A percentile compares a stretch with the other conserved stretches of the same genome.
Conservation (phyloP, 495 filamentous ascomycete genomes). For the Penicillium herquei region DNA sequence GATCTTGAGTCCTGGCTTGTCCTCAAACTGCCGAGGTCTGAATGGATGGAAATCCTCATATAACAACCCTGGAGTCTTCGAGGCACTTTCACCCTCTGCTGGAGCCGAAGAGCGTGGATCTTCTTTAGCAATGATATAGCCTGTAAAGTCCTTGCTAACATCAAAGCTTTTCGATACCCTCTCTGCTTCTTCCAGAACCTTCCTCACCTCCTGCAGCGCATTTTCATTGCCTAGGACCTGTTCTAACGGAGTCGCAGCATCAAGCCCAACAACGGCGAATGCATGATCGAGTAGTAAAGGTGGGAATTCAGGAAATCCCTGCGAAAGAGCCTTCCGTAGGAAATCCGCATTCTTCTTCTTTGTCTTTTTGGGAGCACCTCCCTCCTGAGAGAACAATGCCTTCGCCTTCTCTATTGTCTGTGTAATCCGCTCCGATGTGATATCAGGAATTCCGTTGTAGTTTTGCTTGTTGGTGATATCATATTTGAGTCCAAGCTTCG, state of each 20-base stretch:
- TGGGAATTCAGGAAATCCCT: constrained; percentile 81
- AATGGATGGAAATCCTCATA: constrained; percentile 98
- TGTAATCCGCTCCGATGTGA: constrained; percentile 70
- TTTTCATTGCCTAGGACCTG: constrained; percentile 65
- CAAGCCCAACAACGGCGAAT: constrained; percentile 64
- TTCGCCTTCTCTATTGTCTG: constrained; percentile 66
- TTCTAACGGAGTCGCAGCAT: constrained; percentile 61
- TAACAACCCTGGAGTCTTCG: constrained; percentile 52
- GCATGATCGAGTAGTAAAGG: constrained; percentile 86
- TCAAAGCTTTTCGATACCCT: constrained; percentile 45
- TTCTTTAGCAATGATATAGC: constrained; percentile 87
- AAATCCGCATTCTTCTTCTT: constrained; percentile 77
- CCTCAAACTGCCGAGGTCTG: constrained; percentile 76
- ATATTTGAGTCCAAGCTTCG: constrained; percentile 72
- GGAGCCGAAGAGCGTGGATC: constrained; percentile 26
- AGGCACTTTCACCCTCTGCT: constrained; percentile 35
- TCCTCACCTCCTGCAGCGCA: constrained; percentile 62
- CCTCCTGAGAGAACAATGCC: constrained; percentile 51
- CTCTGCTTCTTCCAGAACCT: constrained; percentile 63
- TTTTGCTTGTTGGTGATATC: constrained; percentile 81
- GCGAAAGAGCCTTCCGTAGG: constrained; percentile 73
- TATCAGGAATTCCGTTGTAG: constrained; percentile 65
- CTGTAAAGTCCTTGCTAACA: constrained; percentile 39
- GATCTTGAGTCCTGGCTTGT: constrained; percentile 60
- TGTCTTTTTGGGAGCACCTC: constrained; percentile 63